A percentile compares a stretch with the other conserved stretches of the same genome.
Conservation (phyloP, 306 rosid species). For the Chamaecrista fasciculata region DNA sequence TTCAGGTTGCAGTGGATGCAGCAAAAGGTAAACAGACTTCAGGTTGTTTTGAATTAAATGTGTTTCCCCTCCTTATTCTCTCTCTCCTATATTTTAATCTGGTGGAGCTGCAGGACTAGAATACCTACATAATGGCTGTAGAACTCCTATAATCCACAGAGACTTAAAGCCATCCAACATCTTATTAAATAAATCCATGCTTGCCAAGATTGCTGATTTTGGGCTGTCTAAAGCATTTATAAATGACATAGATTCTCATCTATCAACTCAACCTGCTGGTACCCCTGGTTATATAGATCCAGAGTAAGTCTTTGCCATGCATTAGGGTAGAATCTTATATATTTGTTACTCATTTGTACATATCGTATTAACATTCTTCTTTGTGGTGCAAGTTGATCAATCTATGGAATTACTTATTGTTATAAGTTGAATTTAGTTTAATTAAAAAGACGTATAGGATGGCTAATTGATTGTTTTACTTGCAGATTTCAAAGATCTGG, state of each 20-base stretch:
- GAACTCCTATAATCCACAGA: constrained; percentile 28
- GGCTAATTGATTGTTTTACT: not conserved
- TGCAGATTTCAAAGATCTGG: not conserved
- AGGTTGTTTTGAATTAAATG: not conserved
- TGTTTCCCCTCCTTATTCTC: not conserved
- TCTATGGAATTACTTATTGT: no score
- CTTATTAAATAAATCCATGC: constrained; percentile 27
- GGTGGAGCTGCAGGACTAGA: constrained; percentile 20
- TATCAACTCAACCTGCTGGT: constrained; percentile 22
- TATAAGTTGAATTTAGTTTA: no score
- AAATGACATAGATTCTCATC: constrained; percentile 16
- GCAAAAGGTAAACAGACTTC: constrained; percentile 14
- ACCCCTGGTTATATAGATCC: constrained; percentile 38
- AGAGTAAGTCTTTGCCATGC: constrained; percentile 12
- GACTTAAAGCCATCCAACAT: constrained; percentile 46
- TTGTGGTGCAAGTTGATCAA: no score
- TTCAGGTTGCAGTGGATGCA: constrained; percentile 7
- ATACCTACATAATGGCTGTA: constrained; percentile 31
- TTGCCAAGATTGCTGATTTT: constrained; percentile 45
- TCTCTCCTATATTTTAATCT: not conserved
- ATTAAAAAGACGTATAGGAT: no score
- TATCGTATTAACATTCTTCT: no score
- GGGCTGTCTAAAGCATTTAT: constrained; percentile 36
- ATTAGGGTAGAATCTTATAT: no score
- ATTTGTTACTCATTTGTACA: no score